Conservation (phyloP, 2,329 filamentous ascomycete species). For the Rhytidhysteron rufulum region DNA sequence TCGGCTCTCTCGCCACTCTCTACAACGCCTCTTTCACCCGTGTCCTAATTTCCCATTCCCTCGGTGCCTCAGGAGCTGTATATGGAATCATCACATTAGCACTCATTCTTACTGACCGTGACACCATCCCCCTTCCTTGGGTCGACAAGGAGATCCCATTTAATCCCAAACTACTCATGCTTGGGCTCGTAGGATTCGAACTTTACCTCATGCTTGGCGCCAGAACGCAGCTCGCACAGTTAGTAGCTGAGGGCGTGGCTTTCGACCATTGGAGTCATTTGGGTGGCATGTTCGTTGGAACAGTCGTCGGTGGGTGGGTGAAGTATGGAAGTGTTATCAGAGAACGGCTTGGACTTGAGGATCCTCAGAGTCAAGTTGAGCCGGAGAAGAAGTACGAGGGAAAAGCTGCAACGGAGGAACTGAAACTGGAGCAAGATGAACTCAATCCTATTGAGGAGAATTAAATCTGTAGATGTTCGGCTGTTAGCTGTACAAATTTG, state of each 20-base stretch:
- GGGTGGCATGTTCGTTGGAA: slow-evolving; percentile 26
- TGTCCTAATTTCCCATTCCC: slow-evolving; percentile 20
- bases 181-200: slow-evolving; percentile 22
- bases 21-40: slow-evolving; percentile 32
- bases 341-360: too few relatives aligned
- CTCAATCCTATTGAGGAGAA: too few relatives aligned
- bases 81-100: slow-evolving; percentile 20
- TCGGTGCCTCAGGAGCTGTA: slow-evolving; percentile 31
- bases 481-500: too few relatives aligned
- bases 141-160: slow-evolving; percentile 21
- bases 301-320: too few relatives aligned
- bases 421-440: too few relatives aligned
- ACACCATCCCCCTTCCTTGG: slow-evolving; percentile 28
- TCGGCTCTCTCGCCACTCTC: slow-evolving; percentile 25
- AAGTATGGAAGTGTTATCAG: too few relatives aligned
- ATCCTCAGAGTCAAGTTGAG: too few relatives aligned
- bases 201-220: slow-evolving; percentile 13
- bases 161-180: slow-evolving; percentile 27
- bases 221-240: background rate
- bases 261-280: slow-evolving; percentile 37
- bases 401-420: too few relatives aligned
- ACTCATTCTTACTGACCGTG: slow-evolving; percentile 25
- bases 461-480: too few relatives aligned
- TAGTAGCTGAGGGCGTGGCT: slow-evolving; percentile 3
- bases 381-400: too few relatives aligned